Percentiles rank a stretch among this genome's conserved stretches.
These are phyloP conservation scores for Podosphaera fusca DNA, from an alignment of 2,329 filamentous ascomycete species.

Conservation along the genomic window DNA sequence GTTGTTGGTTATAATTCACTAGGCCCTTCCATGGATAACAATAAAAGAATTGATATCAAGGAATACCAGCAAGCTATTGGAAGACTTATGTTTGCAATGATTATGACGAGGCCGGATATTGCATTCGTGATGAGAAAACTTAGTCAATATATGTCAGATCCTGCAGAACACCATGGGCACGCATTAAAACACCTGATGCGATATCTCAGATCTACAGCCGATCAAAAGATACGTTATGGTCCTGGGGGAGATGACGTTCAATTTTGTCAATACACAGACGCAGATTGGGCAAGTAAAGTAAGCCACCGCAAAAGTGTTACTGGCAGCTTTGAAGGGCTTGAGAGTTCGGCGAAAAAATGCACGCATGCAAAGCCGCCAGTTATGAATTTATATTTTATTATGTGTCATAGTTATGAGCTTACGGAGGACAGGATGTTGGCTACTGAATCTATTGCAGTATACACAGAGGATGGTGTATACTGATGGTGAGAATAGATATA, in stretches of 20 bases:
- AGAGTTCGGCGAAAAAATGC: too few relatives aligned
- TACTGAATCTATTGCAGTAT: too few relatives aligned
- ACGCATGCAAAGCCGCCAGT: too few relatives aligned
- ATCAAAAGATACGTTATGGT: neutral
- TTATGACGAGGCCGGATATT: slow-evolving; percentile 1
- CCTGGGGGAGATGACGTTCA: neutral
- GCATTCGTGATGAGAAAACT: slow-evolving; percentile 1
- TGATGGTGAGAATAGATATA: too few relatives aligned
- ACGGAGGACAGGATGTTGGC: too few relatives aligned
- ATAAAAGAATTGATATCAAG: neutral
- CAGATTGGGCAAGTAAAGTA: neutral
- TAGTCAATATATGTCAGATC: neutral
- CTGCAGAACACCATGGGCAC: neutral
- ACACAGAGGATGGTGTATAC: too few relatives aligned
- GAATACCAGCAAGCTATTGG: slow-evolving; percentile 2
- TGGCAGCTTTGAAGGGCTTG: neutral
- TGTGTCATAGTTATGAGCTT: too few relatives aligned
- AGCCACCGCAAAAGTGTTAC: neutral
- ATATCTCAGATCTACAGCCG: neutral
- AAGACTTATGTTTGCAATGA: slow-evolving; percentile 1
- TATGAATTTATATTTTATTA: too few relatives aligned
- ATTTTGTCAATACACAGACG: neutral
- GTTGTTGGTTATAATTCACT: neutral
- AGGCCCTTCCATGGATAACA: neutral
- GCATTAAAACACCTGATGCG: neutral